Conservation (phyloP, 1,284 basidiomycete genomes). For the Puccinia polysora region DNA sequence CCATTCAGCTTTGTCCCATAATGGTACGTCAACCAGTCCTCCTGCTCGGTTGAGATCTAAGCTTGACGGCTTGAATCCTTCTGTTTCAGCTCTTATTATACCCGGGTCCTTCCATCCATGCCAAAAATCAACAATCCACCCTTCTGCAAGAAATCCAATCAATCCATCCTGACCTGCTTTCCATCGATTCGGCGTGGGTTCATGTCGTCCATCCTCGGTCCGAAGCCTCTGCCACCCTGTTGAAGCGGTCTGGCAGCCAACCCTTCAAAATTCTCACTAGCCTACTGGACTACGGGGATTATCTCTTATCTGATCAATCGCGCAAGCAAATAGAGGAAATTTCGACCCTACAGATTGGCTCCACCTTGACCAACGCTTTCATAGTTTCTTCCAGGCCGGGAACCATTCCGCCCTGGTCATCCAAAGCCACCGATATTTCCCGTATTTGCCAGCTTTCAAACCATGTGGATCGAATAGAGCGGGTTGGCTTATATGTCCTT, state of each 20-base stretch:
- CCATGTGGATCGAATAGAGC: constrained; percentile 73
- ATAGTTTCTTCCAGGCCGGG: constrained; percentile 58
- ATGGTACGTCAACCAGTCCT: no score
- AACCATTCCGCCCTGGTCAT: constrained; percentile 89
- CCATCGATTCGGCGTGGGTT: constrained; percentile 34
- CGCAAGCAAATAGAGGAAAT: constrained; percentile 11
- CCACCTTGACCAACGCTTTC: constrained; percentile 3
- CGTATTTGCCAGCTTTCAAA: constrained; percentile 71
- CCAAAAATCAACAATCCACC: constrained; percentile 14
- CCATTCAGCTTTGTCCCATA: no score
- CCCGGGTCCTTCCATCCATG: constrained; percentile 34
- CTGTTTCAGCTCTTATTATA: constrained; percentile 24
- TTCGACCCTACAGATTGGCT: constrained; percentile 1
- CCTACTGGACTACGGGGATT: constrained; percentile 24
- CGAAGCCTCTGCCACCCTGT: constrained; percentile 3
- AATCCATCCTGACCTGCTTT: constrained; percentile 16
- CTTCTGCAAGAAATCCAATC: constrained; percentile 19
- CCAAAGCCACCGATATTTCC: constrained; percentile 95
- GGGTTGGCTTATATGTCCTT: constrained; percentile 72
- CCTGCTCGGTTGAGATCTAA: no score
- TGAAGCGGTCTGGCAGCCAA: constrained; percentile 8
- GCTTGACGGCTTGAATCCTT: no score
- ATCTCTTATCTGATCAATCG: constrained; percentile 16
- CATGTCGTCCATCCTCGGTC: constrained; percentile 37
- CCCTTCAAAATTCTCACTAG: constrained; percentile 20